Base-by-base conservation (phyloP, 176 grass and related monocot genomes). In the Oryza brachyantha region DNA sequence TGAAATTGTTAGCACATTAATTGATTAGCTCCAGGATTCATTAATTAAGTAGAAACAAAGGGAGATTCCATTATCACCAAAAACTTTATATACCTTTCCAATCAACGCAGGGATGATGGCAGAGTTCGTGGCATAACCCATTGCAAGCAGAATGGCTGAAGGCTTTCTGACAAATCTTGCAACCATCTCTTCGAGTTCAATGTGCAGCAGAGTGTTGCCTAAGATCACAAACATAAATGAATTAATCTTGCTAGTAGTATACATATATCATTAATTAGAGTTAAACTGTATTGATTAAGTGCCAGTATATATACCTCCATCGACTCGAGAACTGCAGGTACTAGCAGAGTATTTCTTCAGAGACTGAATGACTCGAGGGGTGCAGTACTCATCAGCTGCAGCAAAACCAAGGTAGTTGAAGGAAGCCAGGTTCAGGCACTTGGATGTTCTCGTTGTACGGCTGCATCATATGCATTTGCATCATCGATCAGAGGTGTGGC, bases 321-420 rank as follows among this genome's bases (percentile, higher is more conserved):
- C 94, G 60, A 92, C 91, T 64, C 91, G 68, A 28, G 85, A 61
- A 69, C 94, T 93, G 89, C 94, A 97, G 19, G 94, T 93, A 86
- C 89, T 93, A 64, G 76, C 71, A 7, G 91, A 97, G 54, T 94
- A 97, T 77, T 94, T 85, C 84, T 92, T 94, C 66, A 97, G 83
- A 29, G 94, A 92, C 76, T 97, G 73, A 9, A 97, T 92, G 83
- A 94, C 91, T 86, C 87, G 89, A 64, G 91, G 91, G 13, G 91
- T 97, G 83, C 94, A 94, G 79, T 94, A 97, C 66, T 92, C 91
- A 86, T 97, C 91, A 35, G 89, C 91, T 5, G 87, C 91, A 41
- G 91, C 91, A 77, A 94, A 97, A 76, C 91, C 94, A 77, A 97
- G 94, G 85, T 97, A 97, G 72, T 94, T 94, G 76, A 90, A 97